Base-by-base conservation (phyloP, 1,284 basidiomycete genomes). In the Ustilago bromivora region DNA sequence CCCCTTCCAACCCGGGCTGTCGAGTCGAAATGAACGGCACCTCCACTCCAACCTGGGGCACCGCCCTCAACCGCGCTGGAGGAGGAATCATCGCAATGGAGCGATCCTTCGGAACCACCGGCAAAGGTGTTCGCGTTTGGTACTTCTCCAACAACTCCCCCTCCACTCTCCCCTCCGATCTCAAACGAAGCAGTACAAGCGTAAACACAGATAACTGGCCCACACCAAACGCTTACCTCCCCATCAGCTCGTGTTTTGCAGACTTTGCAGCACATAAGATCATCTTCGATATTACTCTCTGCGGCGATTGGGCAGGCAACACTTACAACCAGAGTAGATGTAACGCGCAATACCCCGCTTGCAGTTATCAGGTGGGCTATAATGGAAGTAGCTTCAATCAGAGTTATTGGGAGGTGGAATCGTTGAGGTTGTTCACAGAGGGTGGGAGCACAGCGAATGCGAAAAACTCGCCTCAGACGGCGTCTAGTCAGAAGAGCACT, bases 81-180 rank as follows among this genome's bases (percentile, higher is more conserved):
- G 84, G 84, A 10, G 84, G 81, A 11, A 51, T 81, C 46, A 77
- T 83, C 32, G 84, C 84, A 6, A 84, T 85, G 82, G 82, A 84
- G 40, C 76, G 84, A 17, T 75, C 76, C 52, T 69, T 86, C 31
- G 79, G 80, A n/a, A 55, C 72, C 7, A 72, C 70, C 3, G 84
- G 84, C 31, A 71, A 72, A 23, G 84, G 84, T 43, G 68, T 86
- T 31, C 73, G 80, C 10, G 80, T 85, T 43, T 86, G 83, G 83
- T 81, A 80, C 71, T 86, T 79, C 67, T 67, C 78, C 51, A 68
- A 71, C 46, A 40, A 38, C 43, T 60, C 59, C 28, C 55, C 70
- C 3, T 52, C 63, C 32, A 28, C 64, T 2, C 46, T 80, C 12
- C 82, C 82, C 15, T 65, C 56, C 12, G 83, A 85, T 41, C 64